A percentile compares a stretch with the other conserved stretches of the same genome.
Conservation (phyloP, 164 flowering plant genomes). For the Hamamelis virginiana region DNA sequence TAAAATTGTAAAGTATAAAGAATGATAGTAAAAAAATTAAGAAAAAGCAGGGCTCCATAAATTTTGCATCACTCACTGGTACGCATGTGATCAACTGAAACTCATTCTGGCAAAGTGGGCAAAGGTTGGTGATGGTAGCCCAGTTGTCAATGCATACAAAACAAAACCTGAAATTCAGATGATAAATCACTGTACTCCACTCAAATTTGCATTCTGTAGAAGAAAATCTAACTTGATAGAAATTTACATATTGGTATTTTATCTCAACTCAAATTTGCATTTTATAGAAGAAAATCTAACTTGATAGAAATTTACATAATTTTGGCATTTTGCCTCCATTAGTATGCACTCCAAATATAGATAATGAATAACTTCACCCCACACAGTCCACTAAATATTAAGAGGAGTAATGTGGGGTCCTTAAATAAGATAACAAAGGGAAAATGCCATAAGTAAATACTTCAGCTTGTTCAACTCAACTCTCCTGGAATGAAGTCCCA, state of each 20-base stretch:
- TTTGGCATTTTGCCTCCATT: too few species aligned
- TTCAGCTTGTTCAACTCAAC: not conserved
- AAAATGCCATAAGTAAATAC: not conserved
- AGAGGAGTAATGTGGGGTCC: too few species aligned
- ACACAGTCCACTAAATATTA: too few species aligned
- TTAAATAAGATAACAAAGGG: too few species aligned
- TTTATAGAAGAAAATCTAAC: not conserved
- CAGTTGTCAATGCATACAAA: conserved; percentile 97
- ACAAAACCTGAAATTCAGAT: conserved; percentile 76
- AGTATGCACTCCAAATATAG: not conserved
- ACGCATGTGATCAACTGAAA: conserved; percentile 92
- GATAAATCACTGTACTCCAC: not conserved
- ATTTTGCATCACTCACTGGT: conserved; percentile 64
- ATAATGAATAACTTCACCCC: not conserved
- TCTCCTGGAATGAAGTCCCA: too few species aligned
- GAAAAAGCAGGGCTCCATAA: not conserved
- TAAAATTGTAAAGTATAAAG: not conserved
- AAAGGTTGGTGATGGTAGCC: conserved; percentile 92
- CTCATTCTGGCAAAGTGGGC: conserved; percentile 95
- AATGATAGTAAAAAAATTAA: not conserved
- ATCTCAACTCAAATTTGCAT: conserved; percentile 1
- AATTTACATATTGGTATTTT: too few species aligned
- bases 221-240: not conserved
- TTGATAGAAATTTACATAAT: too few species aligned
- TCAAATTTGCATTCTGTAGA: not conserved